Evolutionary conservation across 2,329 filamentous ascomycete genomes (phyloP).

Genomic region (Botryosphaeria dothidea): DNA sequence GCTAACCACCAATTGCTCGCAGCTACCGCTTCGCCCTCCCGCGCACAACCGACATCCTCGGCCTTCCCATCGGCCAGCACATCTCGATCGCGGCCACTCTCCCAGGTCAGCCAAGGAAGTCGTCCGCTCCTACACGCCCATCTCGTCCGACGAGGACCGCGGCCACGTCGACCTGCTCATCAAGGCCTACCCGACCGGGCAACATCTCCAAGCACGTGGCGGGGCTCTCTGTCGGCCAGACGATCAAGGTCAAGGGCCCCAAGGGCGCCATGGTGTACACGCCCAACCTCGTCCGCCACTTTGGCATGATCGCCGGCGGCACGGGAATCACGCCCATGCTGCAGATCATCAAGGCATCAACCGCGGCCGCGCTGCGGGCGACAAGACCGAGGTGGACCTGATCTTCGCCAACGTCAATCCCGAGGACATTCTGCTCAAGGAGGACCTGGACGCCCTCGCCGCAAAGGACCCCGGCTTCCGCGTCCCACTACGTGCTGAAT

Average conservation of each 20-base stretch:
- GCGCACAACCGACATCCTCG: conserved; percentile 75
- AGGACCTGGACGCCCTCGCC: conserved; percentile 81
- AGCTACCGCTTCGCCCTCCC: conserved; percentile 94
- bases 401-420: conserved; percentile 96
- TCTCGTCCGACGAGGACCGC: conserved; percentile 50
- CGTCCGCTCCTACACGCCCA: conserved; percentile 44
- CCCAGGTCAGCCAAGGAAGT: conserved; percentile 44
- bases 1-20: neutral
- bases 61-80: conserved; percentile 97
- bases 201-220: conserved; percentile 97
- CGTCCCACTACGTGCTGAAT: conserved; percentile 93
- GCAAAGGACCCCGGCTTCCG: conserved; percentile 78
- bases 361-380: conserved; percentile 67
- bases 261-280: conserved; percentile 98
- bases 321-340: conserved; percentile 99
- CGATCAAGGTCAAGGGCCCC: conserved; percentile 87
- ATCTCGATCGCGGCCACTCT: conserved; percentile 79
- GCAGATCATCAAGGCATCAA: conserved; percentile 89
- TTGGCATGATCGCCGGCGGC: conserved; percentile 97
- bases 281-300: conserved; percentile 93
- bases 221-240: conserved; percentile 72
- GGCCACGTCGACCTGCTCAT: conserved; percentile 96
- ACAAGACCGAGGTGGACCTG: conserved; percentile 86
- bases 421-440: conserved; percentile 89
- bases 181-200: conserved; percentile 95